Evolutionary conservation across 805 yeast species (phyloP), one percentile per base, ranked within the genome.

Genomic region (Ascoidea asiatica): DNA sequence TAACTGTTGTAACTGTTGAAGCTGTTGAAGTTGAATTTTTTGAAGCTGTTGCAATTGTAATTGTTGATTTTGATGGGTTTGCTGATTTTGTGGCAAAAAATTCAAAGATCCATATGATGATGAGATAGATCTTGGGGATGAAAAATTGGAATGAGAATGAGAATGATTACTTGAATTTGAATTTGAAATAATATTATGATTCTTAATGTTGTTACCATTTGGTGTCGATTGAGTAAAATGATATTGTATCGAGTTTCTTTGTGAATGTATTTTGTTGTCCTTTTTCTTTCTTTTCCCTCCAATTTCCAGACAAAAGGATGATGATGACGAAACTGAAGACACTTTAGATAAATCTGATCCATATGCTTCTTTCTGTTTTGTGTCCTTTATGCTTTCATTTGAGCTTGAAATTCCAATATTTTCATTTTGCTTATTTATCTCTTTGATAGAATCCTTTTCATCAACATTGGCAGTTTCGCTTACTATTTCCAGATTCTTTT

Each of bases 1-100:
- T 36, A n/a, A 39, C 42, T 5, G 46, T 40, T 3, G 48, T 39
- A 5, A 41, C 43, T 2, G 38, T 19, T 21, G 41, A n/a, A 5
- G 38, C n/a, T 13, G 33, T n/a, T 4, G 37, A 13, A 13, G 41
- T 15, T 35, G 40, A 37, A 5, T 17, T 37, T 19, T 4, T 19
- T 19, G 37, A 2, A 13, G 36, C 13, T 21, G 39, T 20, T 19
- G 43, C 17, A 38, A n/a, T 37, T 39, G 38, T 6, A 17, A 29
- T 33, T 5, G 21, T 37, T 20, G 46, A 19, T 23, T 19, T 39
- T 20, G 35, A 21, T 21, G 42, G 18, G 33, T 22, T 33, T 29
- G 21, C 33, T 17, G 43, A 23, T 7, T 6, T 23, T 23, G 33
- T 7, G 33, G 33, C 6, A 23, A 7, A 23, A 7, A 23, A 7